These are phyloP conservation scores for Coleophoma crateriformis DNA, from an alignment of 2,329 filamentous ascomycete genomes.

Conservation along the genomic window DNA sequence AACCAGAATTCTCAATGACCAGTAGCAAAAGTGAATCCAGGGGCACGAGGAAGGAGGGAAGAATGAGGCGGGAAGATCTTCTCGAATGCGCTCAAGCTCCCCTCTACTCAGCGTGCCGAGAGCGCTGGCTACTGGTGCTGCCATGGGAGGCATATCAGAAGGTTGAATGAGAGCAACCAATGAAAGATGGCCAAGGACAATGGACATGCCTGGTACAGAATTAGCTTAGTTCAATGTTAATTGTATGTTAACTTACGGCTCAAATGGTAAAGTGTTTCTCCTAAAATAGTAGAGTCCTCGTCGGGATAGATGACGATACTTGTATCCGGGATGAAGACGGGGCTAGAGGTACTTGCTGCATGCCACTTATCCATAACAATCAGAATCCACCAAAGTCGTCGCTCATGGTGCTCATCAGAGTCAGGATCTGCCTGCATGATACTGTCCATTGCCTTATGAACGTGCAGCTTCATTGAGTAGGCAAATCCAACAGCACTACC, in stretches of 20 bases:
- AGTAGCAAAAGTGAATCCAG: slow-evolving; percentile 62
- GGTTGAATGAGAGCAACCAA: slow-evolving; percentile 35
- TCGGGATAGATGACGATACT: slow-evolving; percentile 49
- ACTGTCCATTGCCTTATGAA: slow-evolving; percentile 33
- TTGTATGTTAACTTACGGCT: slow-evolving; percentile 46
- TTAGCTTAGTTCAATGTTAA: slow-evolving; percentile 2
- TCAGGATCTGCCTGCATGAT: slow-evolving; percentile 45
- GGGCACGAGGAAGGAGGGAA: slow-evolving; percentile 44
- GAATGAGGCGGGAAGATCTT: slow-evolving; percentile 53
- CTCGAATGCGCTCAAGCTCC: slow-evolving; percentile 61
- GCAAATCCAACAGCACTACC: slow-evolving; percentile 61
- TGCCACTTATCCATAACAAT: slow-evolving; percentile 71
- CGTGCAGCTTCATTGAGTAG: slow-evolving; percentile 58
- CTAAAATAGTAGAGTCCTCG: slow-evolving; percentile 54
- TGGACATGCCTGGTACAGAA: slow-evolving; percentile 42
- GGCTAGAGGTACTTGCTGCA: slow-evolving; percentile 59
- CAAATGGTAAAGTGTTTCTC: slow-evolving; percentile 58
- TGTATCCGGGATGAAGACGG: slow-evolving; percentile 56
- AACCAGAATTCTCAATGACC: slow-evolving; percentile 61
- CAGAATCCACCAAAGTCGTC: slow-evolving; percentile 67
- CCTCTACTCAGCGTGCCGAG: slow-evolving; percentile 45
- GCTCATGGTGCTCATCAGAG: slow-evolving; percentile 54
- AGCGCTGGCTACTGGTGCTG: slow-evolving; percentile 33
- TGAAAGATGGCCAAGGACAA: slow-evolving; percentile 51
- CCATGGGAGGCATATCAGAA: slow-evolving; percentile 35